Evolutionary conservation across 148 eudicot species (phyloP).

Genomic region (Heliosperma pusillum): DNA sequence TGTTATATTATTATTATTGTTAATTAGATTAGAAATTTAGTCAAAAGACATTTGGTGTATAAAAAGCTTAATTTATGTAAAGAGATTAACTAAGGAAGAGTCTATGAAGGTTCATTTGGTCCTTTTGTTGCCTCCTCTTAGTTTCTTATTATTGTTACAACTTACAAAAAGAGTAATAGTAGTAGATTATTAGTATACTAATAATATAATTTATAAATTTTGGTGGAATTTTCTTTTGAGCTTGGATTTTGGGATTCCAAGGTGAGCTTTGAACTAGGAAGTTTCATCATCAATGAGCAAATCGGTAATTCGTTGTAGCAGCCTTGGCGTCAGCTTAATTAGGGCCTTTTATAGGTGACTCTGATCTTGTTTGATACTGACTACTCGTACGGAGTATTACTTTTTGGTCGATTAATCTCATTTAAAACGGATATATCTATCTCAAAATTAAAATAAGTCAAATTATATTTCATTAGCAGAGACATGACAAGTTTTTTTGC

Average conservation of each 20-base stretch:
- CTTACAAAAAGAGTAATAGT: too few relatives aligned
- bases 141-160: neutral
- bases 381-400: too few relatives aligned
- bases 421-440: too few relatives aligned
- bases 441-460: too few relatives aligned
- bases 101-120: slow-evolving; percentile 37
- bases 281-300: slow-evolving; percentile 16
- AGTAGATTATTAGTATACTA: too few relatives aligned
- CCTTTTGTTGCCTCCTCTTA: slow-evolving; percentile 8
- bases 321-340: neutral
- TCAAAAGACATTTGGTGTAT: neutral
- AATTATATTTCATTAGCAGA: too few relatives aligned
- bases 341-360: neutral
- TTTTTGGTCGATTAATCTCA: too few relatives aligned
- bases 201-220: neutral
- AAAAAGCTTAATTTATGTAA: neutral
- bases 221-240: neutral
- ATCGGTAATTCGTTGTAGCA: slow-evolving; percentile 1
- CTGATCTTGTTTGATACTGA: neutral
- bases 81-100: slow-evolving; percentile 23
- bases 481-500: too few relatives aligned
- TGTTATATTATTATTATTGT: neutral
- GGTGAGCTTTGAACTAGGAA: slow-evolving; percentile 25
- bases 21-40: slow-evolving; percentile 5
- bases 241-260: slow-evolving; percentile 24